Evolutionary conservation across 441 rosid genomes (phyloP), one percentile per base, ranked within the genome.

Genomic region (Raphanus hybrid): DNA sequence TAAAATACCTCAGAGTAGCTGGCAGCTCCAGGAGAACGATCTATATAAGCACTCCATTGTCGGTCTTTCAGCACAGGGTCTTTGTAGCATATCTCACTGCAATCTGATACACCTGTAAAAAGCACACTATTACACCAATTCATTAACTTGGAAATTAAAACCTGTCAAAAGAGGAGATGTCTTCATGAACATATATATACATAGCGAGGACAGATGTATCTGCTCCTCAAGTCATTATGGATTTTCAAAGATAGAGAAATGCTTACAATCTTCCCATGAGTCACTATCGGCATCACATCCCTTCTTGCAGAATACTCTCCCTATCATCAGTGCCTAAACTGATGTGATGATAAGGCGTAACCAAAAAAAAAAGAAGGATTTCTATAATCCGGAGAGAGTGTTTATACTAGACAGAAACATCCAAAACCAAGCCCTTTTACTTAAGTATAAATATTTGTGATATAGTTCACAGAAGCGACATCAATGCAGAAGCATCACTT

Each of bases 281-380:
- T 93, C 97, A 75, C 94, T 91, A 16, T 91, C 94, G 5, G 95
- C 73, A 65, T 81, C 87, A 69, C 99, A 95, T 5, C 94, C 98
- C 82, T 93, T 95, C 80, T 95, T 93, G 91, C 98, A 95, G 76
- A 95, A 95, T 15, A 95, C 96, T 78, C 98, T 90, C 98, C 99
- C 98, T 93, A 59, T 64, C 48, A 64, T 74, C 37, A 79, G 61
- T 34, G 12, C 18, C 68, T 69, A 11, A 29, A 58, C 68, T 43
- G 71, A 57, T 58, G 75, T 2, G 71, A 57, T 58, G 75, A 2
- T 39, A 18, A 52, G 59, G 14, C 1, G 15, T 23, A 29, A 43
- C 43, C 8, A 37, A 35, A 14, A 8, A 50, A 23, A 9, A 50
- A 16, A 15, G 20, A 16, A 10, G 0, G 15, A 57, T 62, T 58